A percentile compares a stretch with the other conserved stretches of the same genome.
Conservation (phyloP, 768 basidiomycete species). For the Naganishia vaughanmartiniae region DNA sequence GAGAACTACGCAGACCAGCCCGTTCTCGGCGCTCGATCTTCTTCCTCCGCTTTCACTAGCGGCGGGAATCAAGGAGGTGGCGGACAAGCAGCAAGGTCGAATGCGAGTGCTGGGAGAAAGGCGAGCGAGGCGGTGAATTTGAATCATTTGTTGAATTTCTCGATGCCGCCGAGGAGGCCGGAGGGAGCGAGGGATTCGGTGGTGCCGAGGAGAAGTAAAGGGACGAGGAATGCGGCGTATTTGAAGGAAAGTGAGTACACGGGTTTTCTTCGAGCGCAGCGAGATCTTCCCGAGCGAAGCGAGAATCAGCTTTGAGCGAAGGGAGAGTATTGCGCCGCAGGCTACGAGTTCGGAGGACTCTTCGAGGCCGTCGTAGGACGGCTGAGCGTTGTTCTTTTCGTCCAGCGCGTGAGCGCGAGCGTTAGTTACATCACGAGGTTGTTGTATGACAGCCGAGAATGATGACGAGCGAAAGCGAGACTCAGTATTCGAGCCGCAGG, state of each 20-base stretch:
- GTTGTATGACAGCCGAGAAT: no score
- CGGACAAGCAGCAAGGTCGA: neutral
- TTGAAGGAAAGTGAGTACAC: conserved; percentile 28
- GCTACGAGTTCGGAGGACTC: neutral
- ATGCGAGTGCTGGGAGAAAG: conserved; percentile 11
- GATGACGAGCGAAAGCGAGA: no score
- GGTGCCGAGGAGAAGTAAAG: conserved; percentile 26
- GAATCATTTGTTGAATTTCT: conserved; percentile 32
- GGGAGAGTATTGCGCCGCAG: no score
- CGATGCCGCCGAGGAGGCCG: conserved; percentile 24
- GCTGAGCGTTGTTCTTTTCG: no score
- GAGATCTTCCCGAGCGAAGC: no score
- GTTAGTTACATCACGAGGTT: no score
- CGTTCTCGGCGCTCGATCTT: neutral
- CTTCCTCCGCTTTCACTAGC: neutral
- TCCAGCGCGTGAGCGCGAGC: no score
- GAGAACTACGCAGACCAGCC: conserved; percentile 12
- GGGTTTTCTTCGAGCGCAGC: neutral
- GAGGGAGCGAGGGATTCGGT: neutral
- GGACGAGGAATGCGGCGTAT: conserved; percentile 21
- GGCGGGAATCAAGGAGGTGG: no score
- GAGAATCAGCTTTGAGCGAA: no score
- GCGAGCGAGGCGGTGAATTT: conserved; percentile 22
- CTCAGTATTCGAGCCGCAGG: no score
- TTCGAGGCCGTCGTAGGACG: neutral